Evolutionary conservation across 345 rosid species (phyloP).

Genomic region (Euclidium syriacum): DNA sequence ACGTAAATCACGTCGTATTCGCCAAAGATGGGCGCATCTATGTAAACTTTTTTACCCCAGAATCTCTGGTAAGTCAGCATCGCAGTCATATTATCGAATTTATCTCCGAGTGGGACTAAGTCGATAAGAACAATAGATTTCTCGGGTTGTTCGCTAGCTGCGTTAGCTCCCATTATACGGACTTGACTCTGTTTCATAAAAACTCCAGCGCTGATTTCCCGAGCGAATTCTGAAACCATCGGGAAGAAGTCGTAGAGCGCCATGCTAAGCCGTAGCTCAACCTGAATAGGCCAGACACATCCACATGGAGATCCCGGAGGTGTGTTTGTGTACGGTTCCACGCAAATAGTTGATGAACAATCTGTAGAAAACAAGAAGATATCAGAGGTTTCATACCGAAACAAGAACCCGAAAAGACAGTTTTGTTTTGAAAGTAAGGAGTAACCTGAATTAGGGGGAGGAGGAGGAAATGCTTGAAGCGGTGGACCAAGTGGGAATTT

Average conservation of each 20-base stretch:
- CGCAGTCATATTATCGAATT: slow-evolving; percentile 75
- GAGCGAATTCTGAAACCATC: slow-evolving; percentile 81
- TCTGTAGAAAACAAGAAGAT: slow-evolving; percentile 45
- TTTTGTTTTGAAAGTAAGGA: not conserved
- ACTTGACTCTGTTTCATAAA: slow-evolving; percentile 98
- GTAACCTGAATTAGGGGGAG: slow-evolving; percentile 91
- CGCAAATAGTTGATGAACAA: slow-evolving; percentile 67
- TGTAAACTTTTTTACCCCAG: slow-evolving; percentile 68
- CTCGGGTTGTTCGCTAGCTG: slow-evolving; percentile 76
- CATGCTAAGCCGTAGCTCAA: slow-evolving; percentile 70
- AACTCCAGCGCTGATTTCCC: slow-evolving; percentile 72
- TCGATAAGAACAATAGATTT: slow-evolving; percentile 79
- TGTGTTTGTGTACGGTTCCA: slow-evolving; percentile 80
- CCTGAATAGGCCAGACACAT: slow-evolving; percentile 94
- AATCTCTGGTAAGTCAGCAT: slow-evolving; percentile 76
- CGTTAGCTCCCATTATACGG: slow-evolving; percentile 88
- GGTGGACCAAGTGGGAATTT: slow-evolving; percentile 53
- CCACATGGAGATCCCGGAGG: slow-evolving; percentile 95
- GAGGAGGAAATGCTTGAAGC: slow-evolving; percentile 75
- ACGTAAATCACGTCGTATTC: slow-evolving; percentile 77
- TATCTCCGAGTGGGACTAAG: slow-evolving; percentile 80
- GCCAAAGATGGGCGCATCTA: slow-evolving; percentile 61
- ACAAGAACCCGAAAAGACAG: not conserved
- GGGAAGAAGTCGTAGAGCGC: slow-evolving; percentile 93
- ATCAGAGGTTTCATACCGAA: not conserved